These are phyloP conservation scores for Microascus cirrosus DNA, from an alignment of 2,329 filamentous ascomycete species.

Conservation along the genomic window DNA sequence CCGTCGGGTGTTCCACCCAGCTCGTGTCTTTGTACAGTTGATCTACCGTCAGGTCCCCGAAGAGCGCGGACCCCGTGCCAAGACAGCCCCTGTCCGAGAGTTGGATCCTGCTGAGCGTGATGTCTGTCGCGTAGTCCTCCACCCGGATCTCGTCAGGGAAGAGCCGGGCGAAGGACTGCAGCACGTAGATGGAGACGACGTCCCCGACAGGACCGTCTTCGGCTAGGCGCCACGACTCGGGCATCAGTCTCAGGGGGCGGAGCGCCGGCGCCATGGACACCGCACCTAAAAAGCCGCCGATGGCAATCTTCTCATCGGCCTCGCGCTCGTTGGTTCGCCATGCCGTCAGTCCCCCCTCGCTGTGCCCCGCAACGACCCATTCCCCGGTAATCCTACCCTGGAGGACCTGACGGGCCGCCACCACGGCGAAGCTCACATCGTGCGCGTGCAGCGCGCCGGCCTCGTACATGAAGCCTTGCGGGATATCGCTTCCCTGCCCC, in stretches of 20 bases:
- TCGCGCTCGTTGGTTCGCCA: conserved; percentile 14
- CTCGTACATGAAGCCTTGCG: conserved; percentile 11
- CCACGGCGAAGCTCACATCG: conserved; percentile 8
- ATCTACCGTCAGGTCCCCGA: conserved; percentile 5
- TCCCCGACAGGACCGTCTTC: conserved; percentile 6
- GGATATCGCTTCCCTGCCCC: conserved; percentile 9
- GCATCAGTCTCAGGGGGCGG: conserved; percentile 6
- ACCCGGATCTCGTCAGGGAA: conserved; percentile 7
- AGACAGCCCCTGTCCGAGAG: conserved; percentile 5
- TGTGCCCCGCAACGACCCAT: conserved; percentile 13
- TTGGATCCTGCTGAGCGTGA: neutral
- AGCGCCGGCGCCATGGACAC: conserved; percentile 8
- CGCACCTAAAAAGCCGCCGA: conserved; percentile 8
- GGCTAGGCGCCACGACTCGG: conserved; percentile 4
- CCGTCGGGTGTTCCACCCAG: conserved; percentile 5
- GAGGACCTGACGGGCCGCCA: conserved; percentile 9
- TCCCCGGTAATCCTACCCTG: conserved; percentile 8
- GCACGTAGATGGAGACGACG: conserved; percentile 9
- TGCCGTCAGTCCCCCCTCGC: conserved; percentile 13
- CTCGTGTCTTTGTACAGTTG: conserved; percentile 8
- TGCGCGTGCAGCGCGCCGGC: conserved; percentile 11
- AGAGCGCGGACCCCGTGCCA: conserved; percentile 6
- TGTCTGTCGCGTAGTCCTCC: conserved; percentile 9
- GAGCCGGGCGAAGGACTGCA: conserved; percentile 9
- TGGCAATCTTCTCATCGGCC: conserved; percentile 6